Evolutionary conservation across 2,329 filamentous ascomycete genomes (phyloP), one percentile per base, ranked within the genome.

Genomic region (Penicillium sp.): DNA sequence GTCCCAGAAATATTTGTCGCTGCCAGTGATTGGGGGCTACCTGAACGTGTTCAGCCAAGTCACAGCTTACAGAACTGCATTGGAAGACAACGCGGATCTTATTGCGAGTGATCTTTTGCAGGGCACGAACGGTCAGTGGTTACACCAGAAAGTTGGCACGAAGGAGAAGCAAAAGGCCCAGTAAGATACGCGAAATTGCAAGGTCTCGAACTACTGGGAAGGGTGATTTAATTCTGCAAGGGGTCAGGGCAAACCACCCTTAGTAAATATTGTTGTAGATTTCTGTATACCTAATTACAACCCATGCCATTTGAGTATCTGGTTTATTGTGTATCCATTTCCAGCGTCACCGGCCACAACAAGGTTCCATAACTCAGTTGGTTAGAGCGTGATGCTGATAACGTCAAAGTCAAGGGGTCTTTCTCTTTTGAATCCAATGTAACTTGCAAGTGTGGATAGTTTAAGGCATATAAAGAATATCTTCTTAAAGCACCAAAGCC

Each of bases 11-110:
- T 52, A 50, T 42, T 11, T 49, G 27, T n/a, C 19, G 14, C 41
- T 48, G 7, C 58, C 58, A 2, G 27, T 57, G 10, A 27, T 61
- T 14, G 58, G 58, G 14, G 51, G 47, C 6, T 61, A 59, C 35
- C 16, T 61, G 27, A 61, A 61, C 35, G n/a, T 59, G 6, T 26
- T 57, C 16, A 44, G 40, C 10, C 58, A 61, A 35, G 48, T 18
- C 4, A 42, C 47, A n/a, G 41, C 36, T 2, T 59, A 61, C 41
- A 42, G 18, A 13, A 52, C 56, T n/a, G 16, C 46, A 9, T 39
- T 59, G 30, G 58, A 61, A 19, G 47, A 59, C 36, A 53, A 54
- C 43, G 58, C 53, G 2, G 53, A 61, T 53, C 38, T 61, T 7
- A 61, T 61, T 16, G 56, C 58, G 7, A 41, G 41, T 34, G 56